Evolutionary conservation across 805 yeast species (phyloP).

Genomic region (Lipomyces chichibuensis): DNA sequence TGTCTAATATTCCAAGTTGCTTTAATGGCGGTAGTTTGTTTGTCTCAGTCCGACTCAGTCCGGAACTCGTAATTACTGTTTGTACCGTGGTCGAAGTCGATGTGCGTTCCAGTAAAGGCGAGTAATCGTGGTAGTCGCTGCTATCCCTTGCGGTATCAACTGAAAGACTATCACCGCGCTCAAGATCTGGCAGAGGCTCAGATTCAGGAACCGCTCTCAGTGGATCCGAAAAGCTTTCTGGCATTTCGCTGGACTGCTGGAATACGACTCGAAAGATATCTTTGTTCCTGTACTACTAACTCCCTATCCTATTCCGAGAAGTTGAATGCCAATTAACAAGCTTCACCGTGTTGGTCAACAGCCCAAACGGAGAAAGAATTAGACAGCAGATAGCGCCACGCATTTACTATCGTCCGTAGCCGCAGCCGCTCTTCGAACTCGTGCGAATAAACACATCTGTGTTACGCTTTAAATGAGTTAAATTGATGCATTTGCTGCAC

Average conservation of each 20-base stretch:
- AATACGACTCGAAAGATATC: background rate
- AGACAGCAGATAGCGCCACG: background rate
- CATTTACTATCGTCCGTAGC: background rate
- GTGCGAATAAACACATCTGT: background rate
- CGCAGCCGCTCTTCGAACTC: background rate
- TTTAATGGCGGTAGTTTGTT: constrained; percentile 22
- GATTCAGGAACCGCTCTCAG: constrained; percentile 18
- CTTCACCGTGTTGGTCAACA: too few relatives aligned
- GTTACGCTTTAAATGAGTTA: background rate
- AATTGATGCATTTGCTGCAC: background rate
- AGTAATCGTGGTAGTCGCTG: constrained; percentile 20
- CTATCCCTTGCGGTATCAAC: constrained; percentile 20
- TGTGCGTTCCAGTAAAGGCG: constrained; percentile 26
- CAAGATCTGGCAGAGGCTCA: constrained; percentile 21
- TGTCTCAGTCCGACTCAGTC: constrained; percentile 21
- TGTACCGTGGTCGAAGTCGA: constrained; percentile 16
- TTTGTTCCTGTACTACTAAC: background rate
- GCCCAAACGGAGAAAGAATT: too few relatives aligned
- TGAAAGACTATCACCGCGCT: constrained; percentile 24
- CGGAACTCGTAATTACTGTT: constrained; percentile 12
- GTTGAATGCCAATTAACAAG: too few relatives aligned
- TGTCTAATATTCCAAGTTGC: constrained; percentile 34
- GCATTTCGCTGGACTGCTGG: background rate
- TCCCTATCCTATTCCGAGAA: background rate
- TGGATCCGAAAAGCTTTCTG: constrained; percentile 13